Base-by-base conservation (phyloP, 2,329 filamentous ascomycete species). In the Ophiostoma montium region DNA sequence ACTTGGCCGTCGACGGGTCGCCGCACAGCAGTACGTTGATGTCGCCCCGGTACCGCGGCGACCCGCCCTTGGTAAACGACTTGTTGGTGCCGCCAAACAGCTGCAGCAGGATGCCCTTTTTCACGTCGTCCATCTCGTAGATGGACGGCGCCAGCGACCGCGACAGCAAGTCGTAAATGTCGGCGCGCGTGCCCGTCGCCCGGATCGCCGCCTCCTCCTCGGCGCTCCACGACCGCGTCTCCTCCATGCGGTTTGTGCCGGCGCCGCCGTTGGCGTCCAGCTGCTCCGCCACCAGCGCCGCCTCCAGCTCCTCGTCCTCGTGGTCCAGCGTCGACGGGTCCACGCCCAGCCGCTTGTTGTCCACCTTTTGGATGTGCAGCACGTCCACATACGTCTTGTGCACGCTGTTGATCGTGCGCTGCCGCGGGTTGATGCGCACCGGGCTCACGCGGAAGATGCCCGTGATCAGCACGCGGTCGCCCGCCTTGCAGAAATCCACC, bases 371-470 rank as follows among this genome's bases (percentile, higher is more conserved):
- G 36, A 96, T 85, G 60, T 98, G 92, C 42, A 96, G 68, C 43
- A 90, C 87, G 65, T 98, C 92, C 47, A 98, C 83, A 56, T 95
- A 98, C 0, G 92, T 98, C 72, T 96, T 98, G 75, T 95, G 95
- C 35, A 98, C 80, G 54, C 87, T 86, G 72, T 95, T 96, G 61
- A 96, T 80, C 0, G 86, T 85, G 53, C 92, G 76, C 67, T 95
- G 89, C 18, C 89, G 82, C 19, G 92, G 90, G 61, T 96, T 98
- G 54, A 96, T 81, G 18, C 92, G 83, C 48, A 98, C 88, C 43
- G 90, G 86, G 57, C 86, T 95, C 62, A 88, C 88, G 55, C 92
- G 84, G 76, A 96, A 98, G 58, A 98, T 94, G 59, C 92, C 92
- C 8, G 92, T 98, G 52, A 98, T 82, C 65, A 95, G 83, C 35